These are phyloP conservation scores for Pachysolen tannophilus DNA, from an alignment of 805 yeast species.

Conservation along the genomic window DNA sequence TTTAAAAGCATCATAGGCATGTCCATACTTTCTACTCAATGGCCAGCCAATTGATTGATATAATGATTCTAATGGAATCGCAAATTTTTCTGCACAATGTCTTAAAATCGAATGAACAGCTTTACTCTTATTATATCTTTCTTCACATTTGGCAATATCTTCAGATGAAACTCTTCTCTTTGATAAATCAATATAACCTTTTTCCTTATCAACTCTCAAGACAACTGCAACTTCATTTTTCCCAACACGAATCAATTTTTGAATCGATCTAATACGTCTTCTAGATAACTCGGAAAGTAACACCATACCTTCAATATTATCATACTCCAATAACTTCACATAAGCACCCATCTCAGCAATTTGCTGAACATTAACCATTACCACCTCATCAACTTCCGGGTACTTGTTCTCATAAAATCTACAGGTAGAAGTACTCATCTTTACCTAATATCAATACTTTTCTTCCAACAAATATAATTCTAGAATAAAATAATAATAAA, in stretches of 20 bases:
- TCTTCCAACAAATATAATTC: too few relatives aligned
- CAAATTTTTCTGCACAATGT: slow-evolving; percentile 96
- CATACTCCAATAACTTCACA: slow-evolving; percentile 91
- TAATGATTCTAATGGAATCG: slow-evolving; percentile 74
- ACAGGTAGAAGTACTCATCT: slow-evolving; percentile 82
- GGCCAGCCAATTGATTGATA: slow-evolving; percentile 97
- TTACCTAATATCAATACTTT: slow-evolving; percentile 7
- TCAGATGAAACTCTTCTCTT: slow-evolving; percentile 98
- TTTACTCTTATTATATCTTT: slow-evolving; percentile 91
- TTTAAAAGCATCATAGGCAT: slow-evolving; percentile 96
- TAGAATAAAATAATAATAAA: too few relatives aligned
- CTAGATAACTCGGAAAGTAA: slow-evolving; percentile 91
- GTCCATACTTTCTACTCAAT: slow-evolving; percentile 88
- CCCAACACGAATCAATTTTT: slow-evolving; percentile 95
- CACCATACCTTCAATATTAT: slow-evolving; percentile 98
- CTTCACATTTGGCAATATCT: slow-evolving; percentile 96
- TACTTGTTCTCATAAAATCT: slow-evolving; percentile 96
- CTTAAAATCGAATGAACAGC: slow-evolving; percentile 97
- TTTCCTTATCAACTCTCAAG: slow-evolving; percentile 95
- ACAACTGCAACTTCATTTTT: slow-evolving; percentile 98
- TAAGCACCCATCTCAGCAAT: slow-evolving; percentile 99
- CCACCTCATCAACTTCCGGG: slow-evolving; percentile 98
- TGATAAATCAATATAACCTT: slow-evolving; percentile 95
- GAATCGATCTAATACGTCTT: slow-evolving; percentile 97
- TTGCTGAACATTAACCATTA: slow-evolving; percentile 97